Evolutionary conservation across 805 yeast genomes (phyloP).

Genomic region (Wickerhamomyces mucosus): DNA sequence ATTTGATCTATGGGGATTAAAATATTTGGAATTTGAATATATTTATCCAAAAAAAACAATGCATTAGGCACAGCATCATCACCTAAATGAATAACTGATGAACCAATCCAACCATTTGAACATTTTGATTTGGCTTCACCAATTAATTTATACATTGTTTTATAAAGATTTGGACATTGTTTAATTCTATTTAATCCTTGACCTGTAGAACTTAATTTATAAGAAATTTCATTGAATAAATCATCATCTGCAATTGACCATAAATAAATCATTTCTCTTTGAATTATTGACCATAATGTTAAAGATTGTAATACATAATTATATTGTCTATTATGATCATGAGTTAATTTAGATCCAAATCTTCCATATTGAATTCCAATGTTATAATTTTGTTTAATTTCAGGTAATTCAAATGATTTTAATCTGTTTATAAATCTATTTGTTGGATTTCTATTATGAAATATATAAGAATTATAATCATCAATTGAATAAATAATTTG

Average conservation of each 20-base stretch:
- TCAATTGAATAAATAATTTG: constrained; percentile 71
- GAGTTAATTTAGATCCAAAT: constrained; percentile 64
- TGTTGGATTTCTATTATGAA: constrained; percentile 61
- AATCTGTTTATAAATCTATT: constrained; percentile 48
- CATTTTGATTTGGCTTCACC: constrained; percentile 54
- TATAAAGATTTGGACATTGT: constrained; percentile 57
- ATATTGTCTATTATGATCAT: constrained; percentile 62
- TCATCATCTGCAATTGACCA: constrained; percentile 77
- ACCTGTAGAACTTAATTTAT: constrained; percentile 61
- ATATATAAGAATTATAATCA: constrained; percentile 65
- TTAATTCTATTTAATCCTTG: constrained; percentile 76
- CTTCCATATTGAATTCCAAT: constrained; percentile 59
- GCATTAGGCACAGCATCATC: constrained; percentile 84
- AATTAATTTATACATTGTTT: constrained; percentile 63
- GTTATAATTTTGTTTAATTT: constrained; percentile 29
- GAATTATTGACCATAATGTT: constrained; percentile 66
- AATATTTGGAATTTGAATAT: constrained; percentile 71
- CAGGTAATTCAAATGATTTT: constrained; percentile 36
- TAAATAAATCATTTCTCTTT: constrained; percentile 66
- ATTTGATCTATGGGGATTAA: constrained; percentile 62
- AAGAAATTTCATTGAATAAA: constrained; percentile 43
- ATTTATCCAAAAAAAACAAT: constrained; percentile 67
- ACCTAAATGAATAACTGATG: constrained; percentile 72
- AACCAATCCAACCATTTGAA: constrained; percentile 62
- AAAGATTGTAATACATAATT: constrained; percentile 70